These are phyloP conservation scores for Colletotrichum euphorbiae DNA, from an alignment of 2,329 filamentous ascomycete genomes.

Conservation along the genomic window DNA sequence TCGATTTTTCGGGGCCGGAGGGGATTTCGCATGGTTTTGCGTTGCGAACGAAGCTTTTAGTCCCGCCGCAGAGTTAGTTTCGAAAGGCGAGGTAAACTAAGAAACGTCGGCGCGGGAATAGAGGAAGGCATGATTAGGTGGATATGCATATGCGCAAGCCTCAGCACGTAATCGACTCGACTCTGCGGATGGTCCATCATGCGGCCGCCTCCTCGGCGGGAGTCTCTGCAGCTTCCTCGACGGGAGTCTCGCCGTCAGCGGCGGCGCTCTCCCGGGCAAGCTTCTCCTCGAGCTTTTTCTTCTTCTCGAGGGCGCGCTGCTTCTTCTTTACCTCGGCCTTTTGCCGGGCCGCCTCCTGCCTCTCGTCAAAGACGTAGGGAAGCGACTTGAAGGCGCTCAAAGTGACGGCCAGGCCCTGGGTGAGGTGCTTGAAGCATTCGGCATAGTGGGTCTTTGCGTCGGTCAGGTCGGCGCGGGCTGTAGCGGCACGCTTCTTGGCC, in stretches of 20 bases:
- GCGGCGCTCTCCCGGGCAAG: slow-evolving; percentile 43
- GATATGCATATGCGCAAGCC: neutral
- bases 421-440: slow-evolving; percentile 52
- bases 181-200: slow-evolving; percentile 32
- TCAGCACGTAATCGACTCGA: slow-evolving; percentile 26
- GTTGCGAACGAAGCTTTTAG: slow-evolving; percentile 4
- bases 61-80: slow-evolving; percentile 23
- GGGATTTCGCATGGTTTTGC: neutral
- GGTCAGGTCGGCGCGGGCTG: slow-evolving; percentile 51
- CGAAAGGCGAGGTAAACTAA: neutral
- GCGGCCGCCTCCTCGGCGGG: slow-evolving; percentile 25
- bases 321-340: slow-evolving; percentile 47
- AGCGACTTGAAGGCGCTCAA: slow-evolving; percentile 48
- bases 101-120: neutral
- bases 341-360: slow-evolving; percentile 47
- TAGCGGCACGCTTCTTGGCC: slow-evolving; percentile 54
- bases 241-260: slow-evolving; percentile 16
- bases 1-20: neutral
- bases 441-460: slow-evolving; percentile 55
- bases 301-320: slow-evolving; percentile 48
- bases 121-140: neutral
- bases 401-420: slow-evolving; percentile 47
- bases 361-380: slow-evolving; percentile 53
- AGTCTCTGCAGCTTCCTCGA: slow-evolving; percentile 13
- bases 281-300: slow-evolving; percentile 51